These are phyloP conservation scores for Musa schizocarpa DNA, from an alignment of 176 grass and related monocot species.

Conservation along the genomic window DNA sequence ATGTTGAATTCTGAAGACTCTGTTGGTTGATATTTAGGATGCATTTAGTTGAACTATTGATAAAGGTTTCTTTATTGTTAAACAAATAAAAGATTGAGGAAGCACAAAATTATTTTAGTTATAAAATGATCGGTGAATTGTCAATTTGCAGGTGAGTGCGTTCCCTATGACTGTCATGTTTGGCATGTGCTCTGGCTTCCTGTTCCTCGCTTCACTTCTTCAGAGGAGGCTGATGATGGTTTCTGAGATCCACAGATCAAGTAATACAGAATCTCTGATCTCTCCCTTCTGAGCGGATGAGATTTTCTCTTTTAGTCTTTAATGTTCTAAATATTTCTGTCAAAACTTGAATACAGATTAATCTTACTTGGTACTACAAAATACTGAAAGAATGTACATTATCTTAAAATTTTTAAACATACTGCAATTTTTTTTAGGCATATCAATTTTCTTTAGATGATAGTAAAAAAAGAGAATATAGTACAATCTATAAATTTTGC, in stretches of 20 bases:
- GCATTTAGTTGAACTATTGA: neutral
- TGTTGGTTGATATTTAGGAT: no score
- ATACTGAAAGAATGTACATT: no score
- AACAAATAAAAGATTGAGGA: neutral
- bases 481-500: no score
- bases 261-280: neutral
- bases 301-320: neutral
- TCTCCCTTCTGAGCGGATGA: neutral
- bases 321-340: neutral
- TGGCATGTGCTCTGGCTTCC: conserved; percentile 15
- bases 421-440: no score
- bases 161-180: conserved; percentile 19
- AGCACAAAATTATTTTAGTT: neutral
- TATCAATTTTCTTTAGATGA: no score
- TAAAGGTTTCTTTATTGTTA: neutral
- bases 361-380: no score
- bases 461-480: no score
- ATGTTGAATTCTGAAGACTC: no score
- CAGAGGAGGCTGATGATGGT: conserved; percentile 15
- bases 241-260: conserved; percentile 9
- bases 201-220: conserved; percentile 2
- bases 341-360: no score
- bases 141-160: conserved; percentile 5
- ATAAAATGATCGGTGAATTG: neutral
- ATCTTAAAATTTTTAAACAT: no score